A percentile compares a stretch with the other conserved stretches of the same genome.
phyloP scores from a whole-genome alignment of 257 asterid genomes.

The Solanum bulbocastanum region DNA sequence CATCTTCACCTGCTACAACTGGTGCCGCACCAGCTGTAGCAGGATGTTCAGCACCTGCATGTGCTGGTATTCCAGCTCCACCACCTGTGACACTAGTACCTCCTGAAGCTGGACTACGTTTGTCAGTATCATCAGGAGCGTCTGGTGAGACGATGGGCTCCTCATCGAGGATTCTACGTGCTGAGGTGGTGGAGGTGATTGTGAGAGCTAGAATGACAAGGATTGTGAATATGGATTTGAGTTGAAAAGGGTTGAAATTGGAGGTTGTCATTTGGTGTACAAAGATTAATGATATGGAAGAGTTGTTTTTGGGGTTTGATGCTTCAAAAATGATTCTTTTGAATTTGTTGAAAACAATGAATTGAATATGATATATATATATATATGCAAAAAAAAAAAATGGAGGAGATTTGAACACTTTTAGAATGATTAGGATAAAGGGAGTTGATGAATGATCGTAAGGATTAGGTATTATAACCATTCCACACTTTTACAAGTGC shows the following conservation, averaged over 20 bases:
- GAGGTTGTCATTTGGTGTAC: neutral
- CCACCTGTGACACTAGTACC: neutral
- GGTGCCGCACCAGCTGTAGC: neutral
- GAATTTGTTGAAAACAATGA: neutral
- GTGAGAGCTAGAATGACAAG: slow-evolving; percentile 12
- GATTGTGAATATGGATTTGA: neutral
- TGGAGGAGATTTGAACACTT: neutral
- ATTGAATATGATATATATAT: neutral
- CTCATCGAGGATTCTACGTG: slow-evolving; percentile 23
- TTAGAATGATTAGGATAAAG: neutral
- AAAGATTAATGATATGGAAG: neutral
- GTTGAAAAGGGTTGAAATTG: neutral
- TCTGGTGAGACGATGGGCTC: slow-evolving; percentile 13
- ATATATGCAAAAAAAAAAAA: neutral
- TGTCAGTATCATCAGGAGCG: neutral
- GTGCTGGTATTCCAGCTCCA: neutral
- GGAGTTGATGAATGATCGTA: neutral
- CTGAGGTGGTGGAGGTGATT: slow-evolving; percentile 2
- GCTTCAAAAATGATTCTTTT: neutral
- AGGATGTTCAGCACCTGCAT: slow-evolving; percentile 2
- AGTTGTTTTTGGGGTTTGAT: neutral
- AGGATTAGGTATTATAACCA: neutral
- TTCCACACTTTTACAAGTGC: neutral
- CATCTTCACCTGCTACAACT: slow-evolving; percentile 2
- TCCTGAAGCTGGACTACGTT: neutral